Evolutionary conservation across 495 filamentous ascomycete species (phyloP).

Genomic region (Patellaria atrata): DNA sequence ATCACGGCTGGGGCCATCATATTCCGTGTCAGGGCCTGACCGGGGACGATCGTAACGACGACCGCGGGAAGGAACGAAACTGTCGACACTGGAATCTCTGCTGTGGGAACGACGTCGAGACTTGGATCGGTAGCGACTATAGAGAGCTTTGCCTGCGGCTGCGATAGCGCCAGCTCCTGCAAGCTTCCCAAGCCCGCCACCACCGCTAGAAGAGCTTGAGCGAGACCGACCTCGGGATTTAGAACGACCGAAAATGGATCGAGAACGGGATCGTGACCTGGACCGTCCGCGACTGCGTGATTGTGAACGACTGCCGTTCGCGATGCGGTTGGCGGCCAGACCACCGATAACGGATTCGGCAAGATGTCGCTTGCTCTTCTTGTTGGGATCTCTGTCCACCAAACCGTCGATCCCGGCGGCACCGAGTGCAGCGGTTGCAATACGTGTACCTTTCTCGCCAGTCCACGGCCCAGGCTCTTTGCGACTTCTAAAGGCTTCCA

Average conservation of each 20-base stretch:
- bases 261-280: constrained; percentile 18
- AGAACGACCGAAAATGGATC: constrained; percentile 18
- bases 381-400: constrained; percentile 54
- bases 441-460: constrained; percentile 72
- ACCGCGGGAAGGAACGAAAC: constrained; percentile 37
- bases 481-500: constrained; percentile 74
- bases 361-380: constrained; percentile 53
- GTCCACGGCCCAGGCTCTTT: constrained; percentile 76
- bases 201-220: background rate
- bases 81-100: constrained; percentile 51
- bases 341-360: constrained; percentile 73
- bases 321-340: constrained; percentile 61
- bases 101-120: constrained; percentile 58
- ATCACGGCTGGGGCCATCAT: constrained; percentile 3
- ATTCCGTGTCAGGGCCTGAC: too few species aligned
- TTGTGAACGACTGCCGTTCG: constrained; percentile 50
- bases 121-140: constrained; percentile 48
- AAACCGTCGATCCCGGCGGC: constrained; percentile 74
- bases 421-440: constrained; percentile 73
- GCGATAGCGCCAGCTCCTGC: constrained; percentile 31
- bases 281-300: constrained; percentile 26
- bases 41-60: constrained; percentile 12
- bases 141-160: constrained; percentile 59
- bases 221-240: constrained; percentile 31
- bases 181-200: constrained; percentile 18